Conservation (phyloP, 345 rosid genomes). For the Populus nigra region DNA sequence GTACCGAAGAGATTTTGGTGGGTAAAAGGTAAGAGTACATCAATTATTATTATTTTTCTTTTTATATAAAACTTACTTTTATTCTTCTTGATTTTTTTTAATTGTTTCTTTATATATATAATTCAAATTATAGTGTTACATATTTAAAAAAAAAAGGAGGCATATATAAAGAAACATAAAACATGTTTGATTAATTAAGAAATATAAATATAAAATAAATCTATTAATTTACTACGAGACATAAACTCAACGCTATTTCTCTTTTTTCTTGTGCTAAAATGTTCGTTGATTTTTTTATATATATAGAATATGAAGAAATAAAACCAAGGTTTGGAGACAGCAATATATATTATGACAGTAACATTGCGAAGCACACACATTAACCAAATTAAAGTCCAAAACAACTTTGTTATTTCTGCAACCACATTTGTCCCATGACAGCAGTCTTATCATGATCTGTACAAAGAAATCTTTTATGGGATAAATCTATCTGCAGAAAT, state of each 20-base stretch:
- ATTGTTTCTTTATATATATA: background rate
- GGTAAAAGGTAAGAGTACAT: background rate
- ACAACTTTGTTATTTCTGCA: background rate
- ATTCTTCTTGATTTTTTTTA: background rate
- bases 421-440: background rate
- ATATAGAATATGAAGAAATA: background rate
- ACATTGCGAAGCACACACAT: background rate
- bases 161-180: too few species aligned
- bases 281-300: too few species aligned
- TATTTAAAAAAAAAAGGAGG: too few species aligned
- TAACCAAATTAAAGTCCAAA: background rate
- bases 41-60: background rate
- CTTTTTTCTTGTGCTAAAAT: background rate
- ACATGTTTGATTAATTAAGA: too few species aligned
- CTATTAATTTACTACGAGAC: too few species aligned
- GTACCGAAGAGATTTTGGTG: background rate
- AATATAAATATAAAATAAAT: too few species aligned
- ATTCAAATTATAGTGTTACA: too few species aligned
- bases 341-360: background rate
- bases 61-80: background rate
- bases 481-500: background rate
- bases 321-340: background rate
- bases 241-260: background rate
- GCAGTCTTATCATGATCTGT: too few species aligned
- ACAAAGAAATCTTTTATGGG: background rate